Percentiles rank a stretch among this genome's conserved stretches.
These are phyloP conservation scores for Drechslera avenae DNA, from an alignment of 2,329 filamentous ascomycete genomes.

Conservation along the genomic window DNA sequence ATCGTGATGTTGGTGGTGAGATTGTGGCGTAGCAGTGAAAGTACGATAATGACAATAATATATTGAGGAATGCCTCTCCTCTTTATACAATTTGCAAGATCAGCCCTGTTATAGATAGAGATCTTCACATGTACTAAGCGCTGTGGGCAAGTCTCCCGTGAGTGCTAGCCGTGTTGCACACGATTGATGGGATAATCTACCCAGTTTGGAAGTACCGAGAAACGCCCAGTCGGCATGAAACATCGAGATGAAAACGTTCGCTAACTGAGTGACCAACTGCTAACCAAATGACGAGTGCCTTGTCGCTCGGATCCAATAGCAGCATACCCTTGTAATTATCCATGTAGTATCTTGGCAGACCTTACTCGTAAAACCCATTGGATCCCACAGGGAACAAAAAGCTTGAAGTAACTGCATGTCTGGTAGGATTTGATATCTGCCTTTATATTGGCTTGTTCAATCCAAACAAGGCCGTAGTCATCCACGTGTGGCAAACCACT, in stretches of 20 bases:
- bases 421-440: background rate
- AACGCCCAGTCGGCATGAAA: background rate
- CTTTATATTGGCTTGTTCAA: background rate
- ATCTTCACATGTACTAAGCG: background rate
- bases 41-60: background rate
- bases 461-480: no score
- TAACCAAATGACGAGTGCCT: no score
- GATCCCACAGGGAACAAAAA: no score
- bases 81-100: slow-evolving; percentile 9
- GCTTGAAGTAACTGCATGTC: no score
- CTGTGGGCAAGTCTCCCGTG: background rate
- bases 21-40: background rate
- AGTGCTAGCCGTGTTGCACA: background rate
- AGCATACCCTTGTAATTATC: no score
- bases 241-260: no score
- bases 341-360: no score
- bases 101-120: background rate
- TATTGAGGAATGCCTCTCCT: background rate
- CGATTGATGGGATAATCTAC: background rate
- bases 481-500: no score
- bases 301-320: no score
- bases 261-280: no score
- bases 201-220: background rate
- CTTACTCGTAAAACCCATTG: background rate
- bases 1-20: slow-evolving; percentile 5